These are phyloP conservation scores for Ashbya aceris DNA, from an alignment of 1,139 yeast species.

Conservation along the genomic window DNA sequence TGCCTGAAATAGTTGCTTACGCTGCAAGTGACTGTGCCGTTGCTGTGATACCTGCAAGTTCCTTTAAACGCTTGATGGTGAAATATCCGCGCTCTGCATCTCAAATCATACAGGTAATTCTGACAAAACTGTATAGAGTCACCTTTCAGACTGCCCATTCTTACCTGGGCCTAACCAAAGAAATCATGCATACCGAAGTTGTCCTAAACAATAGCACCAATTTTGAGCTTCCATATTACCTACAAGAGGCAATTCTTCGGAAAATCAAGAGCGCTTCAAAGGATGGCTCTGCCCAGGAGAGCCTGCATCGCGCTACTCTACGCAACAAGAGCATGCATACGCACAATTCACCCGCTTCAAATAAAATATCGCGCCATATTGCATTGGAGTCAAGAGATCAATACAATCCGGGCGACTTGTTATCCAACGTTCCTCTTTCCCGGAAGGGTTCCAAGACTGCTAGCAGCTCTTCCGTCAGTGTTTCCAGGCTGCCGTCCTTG, in stretches of 20 bases:
- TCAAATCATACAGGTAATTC: slow-evolving; percentile 86
- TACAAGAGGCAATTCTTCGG: slow-evolving; percentile 45
- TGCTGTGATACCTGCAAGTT: slow-evolving; percentile 81
- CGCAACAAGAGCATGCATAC: slow-evolving; percentile 12
- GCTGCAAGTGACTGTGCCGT: slow-evolving; percentile 57
- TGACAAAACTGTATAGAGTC: slow-evolving; percentile 78
- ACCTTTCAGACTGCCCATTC: slow-evolving; percentile 85
- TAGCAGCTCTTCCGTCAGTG: not conserved
- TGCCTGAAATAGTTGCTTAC: slow-evolving; percentile 34
- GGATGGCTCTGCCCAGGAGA: not conserved
- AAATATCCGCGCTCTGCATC: slow-evolving; percentile 87
- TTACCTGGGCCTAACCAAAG: slow-evolving; percentile 77
- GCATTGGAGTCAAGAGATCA: slow-evolving; percentile 50
- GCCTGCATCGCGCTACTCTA: not conserved
- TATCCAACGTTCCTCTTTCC: slow-evolving; percentile 74
- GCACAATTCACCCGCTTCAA: slow-evolving; percentile 1
- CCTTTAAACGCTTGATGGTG: slow-evolving; percentile 62
- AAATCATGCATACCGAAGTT: slow-evolving; percentile 69
- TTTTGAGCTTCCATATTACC: slow-evolving; percentile 52
- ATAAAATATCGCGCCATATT: slow-evolving; percentile 50
- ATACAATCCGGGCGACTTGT: slow-evolving; percentile 73
- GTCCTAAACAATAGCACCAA: slow-evolving; percentile 46
- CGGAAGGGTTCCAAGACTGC: slow-evolving; percentile 33
- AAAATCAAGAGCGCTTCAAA: slow-evolving; percentile 27
- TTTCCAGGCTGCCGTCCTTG: not conserved